phyloP scores from a whole-genome alignment of 345 rosid species.

The Geranium rotundifolium region DNA sequence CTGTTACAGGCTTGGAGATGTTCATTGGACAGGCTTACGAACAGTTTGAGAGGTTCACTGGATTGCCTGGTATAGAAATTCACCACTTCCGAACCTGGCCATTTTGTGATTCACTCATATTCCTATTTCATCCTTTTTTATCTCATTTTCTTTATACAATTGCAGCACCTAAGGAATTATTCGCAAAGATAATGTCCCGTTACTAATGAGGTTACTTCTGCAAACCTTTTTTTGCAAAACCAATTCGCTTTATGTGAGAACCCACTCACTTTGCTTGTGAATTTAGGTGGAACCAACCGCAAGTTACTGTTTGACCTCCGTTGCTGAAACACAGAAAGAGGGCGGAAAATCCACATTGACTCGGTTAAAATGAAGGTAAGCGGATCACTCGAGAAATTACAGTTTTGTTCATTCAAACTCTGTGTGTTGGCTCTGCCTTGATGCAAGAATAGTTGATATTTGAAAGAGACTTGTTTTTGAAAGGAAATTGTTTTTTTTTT shows the following conservation, averaged over 20 bases:
- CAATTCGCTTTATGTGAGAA: background rate
- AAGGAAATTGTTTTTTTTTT: too few relatives aligned
- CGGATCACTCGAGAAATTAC: too few relatives aligned
- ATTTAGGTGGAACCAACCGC: background rate
- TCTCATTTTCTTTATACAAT: constrained; percentile 6
- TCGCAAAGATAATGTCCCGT: constrained; percentile 48
- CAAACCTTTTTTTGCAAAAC: background rate
- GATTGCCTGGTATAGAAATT: constrained; percentile 13
- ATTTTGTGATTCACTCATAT: too few relatives aligned
- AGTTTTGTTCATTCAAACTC: too few relatives aligned
- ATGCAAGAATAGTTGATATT: too few relatives aligned
- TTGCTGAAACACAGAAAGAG: too few relatives aligned
- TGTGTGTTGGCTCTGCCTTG: too few relatives aligned
- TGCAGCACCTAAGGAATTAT: constrained; percentile 83
- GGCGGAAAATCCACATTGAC: too few relatives aligned
- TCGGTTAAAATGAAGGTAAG: too few relatives aligned
- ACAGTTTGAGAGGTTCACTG: constrained; percentile 77
- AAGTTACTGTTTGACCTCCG: too few relatives aligned
- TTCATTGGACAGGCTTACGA: constrained; percentile 84
- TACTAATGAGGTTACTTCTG: constrained; percentile 17
- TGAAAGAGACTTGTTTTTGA: too few relatives aligned
- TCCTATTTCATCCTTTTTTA: background rate
- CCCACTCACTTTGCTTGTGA: background rate
- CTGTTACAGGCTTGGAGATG: constrained; percentile 78
- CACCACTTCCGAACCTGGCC: background rate